phyloP scores from a whole-genome alignment of 768 basidiomycete species.

The Amanita pseudoporphyria region DNA sequence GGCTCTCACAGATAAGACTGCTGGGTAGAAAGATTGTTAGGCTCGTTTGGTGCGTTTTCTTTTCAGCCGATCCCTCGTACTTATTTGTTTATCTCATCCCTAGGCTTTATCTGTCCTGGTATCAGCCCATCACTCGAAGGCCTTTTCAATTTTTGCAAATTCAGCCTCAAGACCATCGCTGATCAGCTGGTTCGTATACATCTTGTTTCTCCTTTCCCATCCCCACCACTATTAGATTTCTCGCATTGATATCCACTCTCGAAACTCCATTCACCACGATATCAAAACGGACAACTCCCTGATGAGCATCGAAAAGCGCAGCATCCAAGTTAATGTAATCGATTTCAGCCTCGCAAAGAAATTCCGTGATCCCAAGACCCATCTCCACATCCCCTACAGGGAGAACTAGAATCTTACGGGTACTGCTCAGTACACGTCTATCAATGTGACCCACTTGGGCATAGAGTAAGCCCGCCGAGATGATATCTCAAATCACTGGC shows the following conservation, averaged over 20 bases:
- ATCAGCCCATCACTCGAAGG: slow-evolving; percentile 87
- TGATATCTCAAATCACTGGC: slow-evolving; percentile 96
- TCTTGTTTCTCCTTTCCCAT: slow-evolving; percentile 14
- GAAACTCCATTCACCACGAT: slow-evolving; percentile 96
- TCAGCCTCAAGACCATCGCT: slow-evolving; percentile 95
- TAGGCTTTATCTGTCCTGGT: too few species aligned
- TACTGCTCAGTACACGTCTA: slow-evolving; percentile 97
- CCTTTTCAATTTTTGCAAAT: slow-evolving; percentile 93
- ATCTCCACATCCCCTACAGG: slow-evolving; percentile 97
- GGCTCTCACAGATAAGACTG: too few species aligned
- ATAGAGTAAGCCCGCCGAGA: slow-evolving; percentile 98
- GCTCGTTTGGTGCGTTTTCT: too few species aligned
- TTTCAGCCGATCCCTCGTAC: too few species aligned
- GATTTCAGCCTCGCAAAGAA: slow-evolving; percentile 99
- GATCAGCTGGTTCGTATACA: slow-evolving; percentile 76
- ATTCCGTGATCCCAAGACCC: slow-evolving; percentile 99
- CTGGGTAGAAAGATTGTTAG: too few species aligned
- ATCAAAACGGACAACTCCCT: slow-evolving; percentile 99
- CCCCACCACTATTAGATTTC: slow-evolving; percentile 59
- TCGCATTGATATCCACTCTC: slow-evolving; percentile 97
- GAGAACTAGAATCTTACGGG: slow-evolving; percentile 99
- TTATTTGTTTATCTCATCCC: too few species aligned
- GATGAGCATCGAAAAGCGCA: slow-evolving; percentile 99
- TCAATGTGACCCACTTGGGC: slow-evolving; percentile 98
- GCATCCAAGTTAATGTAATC: slow-evolving; percentile 98